Percentiles rank a stretch among this genome's conserved stretches.
Evolutionary conservation across 164 flowering plant genomes (phyloP).

Genomic region (Echeveria elegans): DNA sequence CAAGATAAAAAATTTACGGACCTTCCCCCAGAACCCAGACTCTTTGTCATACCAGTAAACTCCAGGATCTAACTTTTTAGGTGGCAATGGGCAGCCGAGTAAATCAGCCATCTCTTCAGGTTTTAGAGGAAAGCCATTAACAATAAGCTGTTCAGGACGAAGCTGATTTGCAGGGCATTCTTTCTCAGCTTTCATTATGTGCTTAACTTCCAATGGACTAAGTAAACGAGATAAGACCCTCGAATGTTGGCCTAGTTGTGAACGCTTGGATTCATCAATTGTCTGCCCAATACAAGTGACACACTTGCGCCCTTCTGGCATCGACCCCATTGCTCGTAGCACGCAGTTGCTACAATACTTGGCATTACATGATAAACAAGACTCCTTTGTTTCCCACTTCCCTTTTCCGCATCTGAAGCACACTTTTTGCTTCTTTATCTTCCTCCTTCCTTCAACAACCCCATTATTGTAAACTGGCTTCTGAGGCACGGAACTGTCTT

Average conservation of each 20-base stretch:
- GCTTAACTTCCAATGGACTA: conserved; percentile 83
- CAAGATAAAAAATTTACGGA: conserved; percentile 14
- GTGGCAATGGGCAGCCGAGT: conserved; percentile 73
- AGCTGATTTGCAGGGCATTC: conserved; percentile 96
- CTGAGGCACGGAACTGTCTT: conserved; percentile 28
- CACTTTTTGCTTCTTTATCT: conserved; percentile 37
- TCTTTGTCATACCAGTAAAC: conserved; percentile 98
- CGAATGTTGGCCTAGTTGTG: conserved; percentile 61
- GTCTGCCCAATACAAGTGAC: conserved; percentile 85
- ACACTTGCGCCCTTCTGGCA: conserved; percentile 99
- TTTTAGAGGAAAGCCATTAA: conserved; percentile 63
- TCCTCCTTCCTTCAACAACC: conserved; percentile 44
- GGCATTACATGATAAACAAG: conserved; percentile 80
- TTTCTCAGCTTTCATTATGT: conserved; percentile 92
- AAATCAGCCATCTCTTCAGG: conserved; percentile 87
- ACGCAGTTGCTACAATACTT: conserved; percentile 87
- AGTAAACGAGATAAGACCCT: conserved; percentile 65
- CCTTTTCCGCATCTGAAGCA: conserved; percentile 79
- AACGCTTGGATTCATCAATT: conserved; percentile 73
- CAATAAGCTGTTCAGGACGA: conserved; percentile 88
- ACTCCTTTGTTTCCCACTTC: conserved; percentile 87
- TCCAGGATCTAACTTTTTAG: conserved; percentile 83
- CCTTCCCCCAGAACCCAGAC: conserved; percentile 98
- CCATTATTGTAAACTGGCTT: conserved; percentile 36
- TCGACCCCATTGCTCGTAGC: conserved; percentile 98